A percentile compares a stretch with the other conserved stretches of the same genome.
phyloP scores from a whole-genome alignment of 768 basidiomycete genomes.

The Mycena chlorophos region DNA sequence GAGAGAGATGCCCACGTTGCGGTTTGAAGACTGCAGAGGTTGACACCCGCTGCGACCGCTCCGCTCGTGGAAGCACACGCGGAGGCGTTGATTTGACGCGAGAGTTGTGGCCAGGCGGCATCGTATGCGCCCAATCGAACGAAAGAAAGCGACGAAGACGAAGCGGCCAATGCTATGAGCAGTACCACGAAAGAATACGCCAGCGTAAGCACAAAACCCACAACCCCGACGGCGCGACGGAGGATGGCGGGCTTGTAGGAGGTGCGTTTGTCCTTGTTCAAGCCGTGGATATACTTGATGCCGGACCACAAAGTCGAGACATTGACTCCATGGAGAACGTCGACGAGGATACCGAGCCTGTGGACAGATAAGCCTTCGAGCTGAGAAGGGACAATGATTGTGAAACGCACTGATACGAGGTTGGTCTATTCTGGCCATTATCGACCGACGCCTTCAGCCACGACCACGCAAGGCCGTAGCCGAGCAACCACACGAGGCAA shows the following conservation, averaged over 20 bases:
- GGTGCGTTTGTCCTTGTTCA: conserved; percentile 3
- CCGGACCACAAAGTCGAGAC: conserved; percentile 9
- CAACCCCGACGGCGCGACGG: conserved; percentile 7
- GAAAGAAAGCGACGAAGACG: conserved; percentile 7
- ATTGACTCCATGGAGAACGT: conserved; percentile 14
- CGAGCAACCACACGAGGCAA: background rate
- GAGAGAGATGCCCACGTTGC: background rate
- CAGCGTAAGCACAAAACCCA: conserved; percentile 6
- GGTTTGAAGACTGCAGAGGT: conserved; percentile 14
- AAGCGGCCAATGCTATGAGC: conserved; percentile 1
- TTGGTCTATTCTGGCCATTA: conserved; percentile 16
- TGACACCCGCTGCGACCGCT: conserved; percentile 2
- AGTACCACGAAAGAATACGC: conserved; percentile 6
- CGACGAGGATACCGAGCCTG: conserved; percentile 16
- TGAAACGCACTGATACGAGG: conserved; percentile 15
- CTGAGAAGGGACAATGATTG: background rate
- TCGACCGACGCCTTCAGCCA: conserved; percentile 16
- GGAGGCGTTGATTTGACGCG: conserved; percentile 17
- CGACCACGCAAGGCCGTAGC: conserved; percentile 16
- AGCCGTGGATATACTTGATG: conserved; percentile 4
- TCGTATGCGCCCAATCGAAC: conserved; percentile 4
- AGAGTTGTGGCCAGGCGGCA: conserved; percentile 14
- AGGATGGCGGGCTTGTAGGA: conserved; percentile 10
- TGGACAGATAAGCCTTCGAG: background rate
- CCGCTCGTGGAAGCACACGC: conserved; percentile 15